Base-by-base conservation (phyloP, 805 yeast species). In the Ogataea pignaliae region DNA sequence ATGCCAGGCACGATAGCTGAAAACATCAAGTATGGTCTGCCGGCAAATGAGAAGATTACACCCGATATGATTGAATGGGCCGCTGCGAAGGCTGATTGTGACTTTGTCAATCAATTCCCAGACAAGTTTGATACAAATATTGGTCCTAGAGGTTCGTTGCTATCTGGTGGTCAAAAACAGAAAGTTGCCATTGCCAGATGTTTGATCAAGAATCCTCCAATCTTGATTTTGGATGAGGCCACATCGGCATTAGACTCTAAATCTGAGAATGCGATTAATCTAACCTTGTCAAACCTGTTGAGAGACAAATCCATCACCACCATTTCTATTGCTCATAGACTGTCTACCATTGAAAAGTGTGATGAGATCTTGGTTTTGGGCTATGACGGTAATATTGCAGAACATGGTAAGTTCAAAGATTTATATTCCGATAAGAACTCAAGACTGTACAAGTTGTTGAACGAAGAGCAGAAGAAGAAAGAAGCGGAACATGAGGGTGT, bases 161-260 rank as follows among this genome's bases (percentile, higher is more conserved):
- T 84, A 17, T 79, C 86, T 4, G 90, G 89, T 33, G 90, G 90
- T 11, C 90, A 84, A 61, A 82, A 83, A 59, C 90, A 84, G 65
- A 73, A 88, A 53, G 69, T 84, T 35, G 89, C 89, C 8, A 81
- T 84, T 62, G 90, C 90, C 0, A 68, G 90, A 49, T 87, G 88
- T 1, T 66, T 84, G 47, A 77, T 83, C 44, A 80, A 85, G 47
- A 72, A 77, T 45, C 90, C 90, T 8, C 69, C 75, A 37, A 70
- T 84, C 16, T 64, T 83, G 51, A 72, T 83, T 4, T 66, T 83
- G 43, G 90, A 83, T 54, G 90, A 83, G 61, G 96, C 97, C 9
- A 91, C 98, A 0, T 87, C 96, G 34, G 98, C 97, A 0, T 70
- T 91, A 34, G 98, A 91, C 57, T 78, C 93, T 29, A 88, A 85